These are phyloP conservation scores for Aspergillus diversus DNA, from an alignment of 495 filamentous ascomycete species.

Conservation along the genomic window DNA sequence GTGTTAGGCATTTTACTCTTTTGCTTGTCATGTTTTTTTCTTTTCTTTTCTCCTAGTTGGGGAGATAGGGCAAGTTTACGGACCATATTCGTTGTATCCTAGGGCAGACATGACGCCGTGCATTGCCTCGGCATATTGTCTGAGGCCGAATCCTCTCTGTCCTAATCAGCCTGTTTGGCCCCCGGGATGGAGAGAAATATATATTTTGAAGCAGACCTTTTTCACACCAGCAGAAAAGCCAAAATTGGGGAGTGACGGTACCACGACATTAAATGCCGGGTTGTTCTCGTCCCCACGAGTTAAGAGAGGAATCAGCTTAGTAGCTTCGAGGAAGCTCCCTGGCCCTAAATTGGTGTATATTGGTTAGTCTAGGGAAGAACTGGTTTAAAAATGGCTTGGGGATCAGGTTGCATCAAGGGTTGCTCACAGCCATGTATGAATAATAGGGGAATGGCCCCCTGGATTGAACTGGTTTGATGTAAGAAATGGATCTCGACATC, in stretches of 20 bases:
- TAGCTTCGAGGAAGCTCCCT: constrained; percentile 69
- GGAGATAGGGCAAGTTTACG: neutral
- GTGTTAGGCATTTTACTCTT: neutral
- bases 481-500: constrained; percentile 51
- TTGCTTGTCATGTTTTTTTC: no score
- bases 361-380: neutral
- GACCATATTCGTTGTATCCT: constrained; percentile 50
- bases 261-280: constrained; percentile 69
- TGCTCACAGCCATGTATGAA: constrained; percentile 62
- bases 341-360: constrained; percentile 52
- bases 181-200: neutral
- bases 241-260: constrained; percentile 72
- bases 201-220: constrained; percentile 36
- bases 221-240: constrained; percentile 63
- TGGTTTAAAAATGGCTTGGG: no score
- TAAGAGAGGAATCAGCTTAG: constrained; percentile 63
- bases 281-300: constrained; percentile 42
- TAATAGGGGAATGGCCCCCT: constrained; percentile 60
- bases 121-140: constrained; percentile 47
- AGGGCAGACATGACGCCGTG: constrained; percentile 48
- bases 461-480: constrained; percentile 55
- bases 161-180: neutral
- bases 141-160: constrained; percentile 44
- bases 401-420: no score
- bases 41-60: neutral